Percentiles rank a stretch among this genome's conserved stretches.
phyloP scores from a whole-genome alignment of 257 asterid species.

The Lithospermum erythrorhizon region DNA sequence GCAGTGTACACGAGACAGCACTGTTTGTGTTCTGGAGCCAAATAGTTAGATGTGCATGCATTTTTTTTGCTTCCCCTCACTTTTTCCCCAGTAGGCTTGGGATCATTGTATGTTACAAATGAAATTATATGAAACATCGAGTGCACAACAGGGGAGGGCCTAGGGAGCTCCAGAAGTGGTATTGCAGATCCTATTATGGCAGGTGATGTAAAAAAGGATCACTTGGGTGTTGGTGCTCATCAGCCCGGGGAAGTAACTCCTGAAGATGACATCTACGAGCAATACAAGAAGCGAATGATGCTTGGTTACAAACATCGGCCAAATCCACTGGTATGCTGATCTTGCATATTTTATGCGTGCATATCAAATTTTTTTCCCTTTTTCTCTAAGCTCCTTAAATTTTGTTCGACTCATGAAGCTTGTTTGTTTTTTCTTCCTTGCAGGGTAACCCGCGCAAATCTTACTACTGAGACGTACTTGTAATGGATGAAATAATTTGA shows the following conservation, averaged over 20 bases:
- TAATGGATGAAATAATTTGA: not conserved
- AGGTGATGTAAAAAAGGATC: conserved; percentile 61
- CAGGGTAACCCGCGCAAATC: not conserved
- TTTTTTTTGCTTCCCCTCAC: not conserved
- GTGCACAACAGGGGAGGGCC: conserved; percentile 61
- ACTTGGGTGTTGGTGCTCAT: conserved; percentile 88
- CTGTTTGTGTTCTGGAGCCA: not conserved
- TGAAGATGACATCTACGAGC: conserved; percentile 89
- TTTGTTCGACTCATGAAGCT: not conserved
- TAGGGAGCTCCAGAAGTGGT: conserved; percentile 82
- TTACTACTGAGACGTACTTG: not conserved
- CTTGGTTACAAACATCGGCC: conserved; percentile 85
- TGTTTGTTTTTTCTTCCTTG: not conserved
- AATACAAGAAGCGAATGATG: conserved; percentile 96
- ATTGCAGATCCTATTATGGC: conserved; percentile 80
- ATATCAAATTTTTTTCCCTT: not conserved
- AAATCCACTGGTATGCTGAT: conserved; percentile 61
- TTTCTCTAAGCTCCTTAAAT: not conserved
- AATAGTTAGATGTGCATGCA: not conserved
- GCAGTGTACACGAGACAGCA: too few species aligned
- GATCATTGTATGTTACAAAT: not conserved
- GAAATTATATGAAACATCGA: not conserved
- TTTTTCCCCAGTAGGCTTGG: not conserved
- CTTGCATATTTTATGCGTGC: not conserved
- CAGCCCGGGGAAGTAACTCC: conserved; percentile 85